phyloP scores from a whole-genome alignment of 2,329 filamentous ascomycete genomes.

The Penicillium polonicum region DNA sequence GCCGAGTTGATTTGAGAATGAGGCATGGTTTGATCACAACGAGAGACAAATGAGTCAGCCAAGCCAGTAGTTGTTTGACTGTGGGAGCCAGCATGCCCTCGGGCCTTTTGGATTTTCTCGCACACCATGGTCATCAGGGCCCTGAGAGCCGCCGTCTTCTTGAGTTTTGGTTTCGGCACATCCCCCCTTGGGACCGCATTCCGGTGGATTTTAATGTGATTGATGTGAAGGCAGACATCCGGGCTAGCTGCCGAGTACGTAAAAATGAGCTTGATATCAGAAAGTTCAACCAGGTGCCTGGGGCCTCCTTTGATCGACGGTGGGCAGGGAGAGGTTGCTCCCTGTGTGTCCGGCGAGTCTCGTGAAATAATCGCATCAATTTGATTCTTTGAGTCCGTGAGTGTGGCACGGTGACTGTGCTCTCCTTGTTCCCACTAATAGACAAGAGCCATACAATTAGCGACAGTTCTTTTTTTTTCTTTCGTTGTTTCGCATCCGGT shows the following conservation, averaged over 20 bases:
- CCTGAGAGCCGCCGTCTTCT: conserved; percentile 18
- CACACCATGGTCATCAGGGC: conserved; percentile 17
- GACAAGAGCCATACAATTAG: background rate
- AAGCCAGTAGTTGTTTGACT: background rate
- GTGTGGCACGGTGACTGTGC: conserved; percentile 19
- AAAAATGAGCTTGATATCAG: conserved; percentile 38
- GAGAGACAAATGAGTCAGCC: conserved; percentile 4
- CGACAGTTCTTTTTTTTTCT: background rate
- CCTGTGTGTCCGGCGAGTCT: conserved; percentile 27
- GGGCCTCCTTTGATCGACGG: conserved; percentile 22
- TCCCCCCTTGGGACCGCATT: conserved; percentile 16
- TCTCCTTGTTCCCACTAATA: conserved; percentile 29
- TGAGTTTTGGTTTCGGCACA: conserved; percentile 21
- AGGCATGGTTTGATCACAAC: conserved; percentile 13
- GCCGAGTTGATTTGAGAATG: background rate
- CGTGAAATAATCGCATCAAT: conserved; percentile 35
- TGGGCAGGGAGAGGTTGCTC: conserved; percentile 12
- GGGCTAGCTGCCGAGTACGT: conserved; percentile 26
- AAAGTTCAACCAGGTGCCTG: conserved; percentile 33
- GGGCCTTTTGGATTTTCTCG: conserved; percentile 10
- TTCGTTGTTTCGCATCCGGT: background rate
- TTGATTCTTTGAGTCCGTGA: conserved; percentile 38
- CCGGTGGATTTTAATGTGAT: conserved; percentile 27
- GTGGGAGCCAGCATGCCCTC: background rate
- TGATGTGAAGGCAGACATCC: conserved; percentile 27